Base-by-base conservation (phyloP, 2,329 filamentous ascomycete genomes). In the Fusarium armeniacum region DNA sequence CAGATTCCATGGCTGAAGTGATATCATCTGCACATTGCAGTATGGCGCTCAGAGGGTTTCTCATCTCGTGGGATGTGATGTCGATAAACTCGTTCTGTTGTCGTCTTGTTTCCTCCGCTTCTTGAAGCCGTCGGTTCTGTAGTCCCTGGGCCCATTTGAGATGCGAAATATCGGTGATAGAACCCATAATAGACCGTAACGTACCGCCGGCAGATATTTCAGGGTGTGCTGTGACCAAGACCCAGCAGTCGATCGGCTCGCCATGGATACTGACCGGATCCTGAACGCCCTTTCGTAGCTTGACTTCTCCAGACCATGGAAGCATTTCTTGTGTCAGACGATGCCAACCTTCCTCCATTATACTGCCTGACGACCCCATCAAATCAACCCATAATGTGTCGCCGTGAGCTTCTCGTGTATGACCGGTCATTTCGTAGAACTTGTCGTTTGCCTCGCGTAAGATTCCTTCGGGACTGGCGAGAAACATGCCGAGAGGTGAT, bases 21-120 rank as follows among this genome's bases (percentile, higher is more conserved):
- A 93, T 91, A 53, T 90, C 89, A 66, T 93, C 91, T 1, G 89
- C 89, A 72, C 90, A 92, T 73, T 92, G 90, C 22, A 93, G 79
- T 16, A 93, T 92, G 0, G 90, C 90, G 36, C 86, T 89, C 12
- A 93, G 79, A 0, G 91, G 90, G 66, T 93, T 93, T 6, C 90
- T 84, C 86, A 91, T 89, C 75, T 91, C 90, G 72, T 91, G 90
- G 4, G 86, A 87, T 1, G 85, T 86, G 77, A 92, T 92, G 75
- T 93, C 91, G 72, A 93, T 92, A 72, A 93, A 93, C 55, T 86
- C 85, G 53, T 87, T 86, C 63, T 89, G 86, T 66, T 87, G 85
- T 22, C 86, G 59, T 16, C 78, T 62, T 4, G 75, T 79, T 65
- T 80, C 79, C 13, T 81, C 79, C 0, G 79, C 78, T 43, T 81